Base-by-base conservation (phyloP, 352 stramenopile species). In the Phytophthora uliginosa region DNA sequence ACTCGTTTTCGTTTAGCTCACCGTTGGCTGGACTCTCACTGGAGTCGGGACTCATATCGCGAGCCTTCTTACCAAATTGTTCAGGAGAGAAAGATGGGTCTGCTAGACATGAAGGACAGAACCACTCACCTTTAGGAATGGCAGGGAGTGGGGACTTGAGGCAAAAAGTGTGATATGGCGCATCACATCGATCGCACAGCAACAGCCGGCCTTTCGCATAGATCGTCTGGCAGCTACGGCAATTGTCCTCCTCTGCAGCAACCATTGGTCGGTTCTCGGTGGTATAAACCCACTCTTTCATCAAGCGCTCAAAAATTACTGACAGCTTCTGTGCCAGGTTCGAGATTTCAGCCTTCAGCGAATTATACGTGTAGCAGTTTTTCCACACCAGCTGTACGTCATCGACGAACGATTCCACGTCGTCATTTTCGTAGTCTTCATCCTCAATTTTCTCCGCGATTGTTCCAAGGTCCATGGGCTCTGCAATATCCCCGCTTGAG, bases 321-420 rank as follows among this genome's bases (percentile, higher is more conserved):
- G 87, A 83, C 4, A 96, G 67, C 59, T 96, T 96, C 31, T 80
- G 79, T 17, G 90, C 90, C 45, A 95, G 78, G 28, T 78, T 77
- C 0, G 87, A 94, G 47, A 96, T 96, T 64, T 94, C 87, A 0
- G 90, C 86, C 73, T 92, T 91, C 54, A 91, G 56, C 26, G 87
- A 95, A 54, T 96, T 96, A 79, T 93, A 96, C 26, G 86, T 78
- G 66, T 89, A 94, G 54, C 90, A 96, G 40, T 96, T 96, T 77
- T 89, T 95, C 88, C 87, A 95, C 17, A 96, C 86, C 18, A 95
- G 63, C 28, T 87, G 63, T 18, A 96, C 88, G 59, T 96, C 90
- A 13, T 95, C 90, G 6, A 95, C 76, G 58, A 96, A 95, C 2
- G 82, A 81, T 18, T 94, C 88, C 7, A 95, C 81, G 36, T 95